Conservation (phyloP, 2,329 filamentous ascomycete genomes). For the Fusarium decemcellulare region DNA sequence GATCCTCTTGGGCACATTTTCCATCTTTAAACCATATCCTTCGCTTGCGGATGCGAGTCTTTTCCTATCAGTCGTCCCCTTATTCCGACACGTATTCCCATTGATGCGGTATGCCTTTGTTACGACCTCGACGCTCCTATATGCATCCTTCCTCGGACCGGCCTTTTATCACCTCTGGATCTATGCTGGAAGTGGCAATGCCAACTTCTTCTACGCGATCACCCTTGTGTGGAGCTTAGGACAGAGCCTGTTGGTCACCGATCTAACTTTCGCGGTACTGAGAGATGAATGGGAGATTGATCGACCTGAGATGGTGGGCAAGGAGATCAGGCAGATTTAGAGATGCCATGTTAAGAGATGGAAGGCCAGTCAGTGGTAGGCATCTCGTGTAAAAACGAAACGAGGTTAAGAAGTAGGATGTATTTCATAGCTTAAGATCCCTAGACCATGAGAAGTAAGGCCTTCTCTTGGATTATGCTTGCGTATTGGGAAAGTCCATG, state of each 20-base stretch:
- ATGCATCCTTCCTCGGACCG: constrained; percentile 89
- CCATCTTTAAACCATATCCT: constrained; percentile 97
- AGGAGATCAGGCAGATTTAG: constrained; percentile 88
- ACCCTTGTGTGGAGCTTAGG: constrained; percentile 98
- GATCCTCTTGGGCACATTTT: constrained; percentile 89
- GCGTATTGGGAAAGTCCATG: constrained; percentile 1
- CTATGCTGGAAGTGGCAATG: constrained; percentile 96
- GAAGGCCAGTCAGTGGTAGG: not conserved
- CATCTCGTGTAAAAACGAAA: not conserved
- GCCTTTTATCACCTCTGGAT: constrained; percentile 99
- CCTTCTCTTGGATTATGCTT: constrained; percentile 26
- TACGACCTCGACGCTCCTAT: constrained; percentile 84
- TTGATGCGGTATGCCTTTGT: constrained; percentile 96
- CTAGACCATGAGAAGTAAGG: constrained; percentile 30
- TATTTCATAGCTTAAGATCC: constrained; percentile 21
- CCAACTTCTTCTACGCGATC: constrained; percentile 99
- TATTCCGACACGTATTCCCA: constrained; percentile 94
- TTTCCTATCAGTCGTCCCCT: constrained; percentile 84
- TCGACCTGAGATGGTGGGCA: constrained; percentile 89
- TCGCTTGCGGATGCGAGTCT: constrained; percentile 91
- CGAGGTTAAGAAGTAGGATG: not conserved
- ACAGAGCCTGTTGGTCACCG: constrained; percentile 87
- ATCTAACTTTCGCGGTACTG: constrained; percentile 89
- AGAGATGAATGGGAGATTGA: constrained; percentile 96
- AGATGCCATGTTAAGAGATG: constrained; percentile 13